Base-by-base conservation (phyloP, 495 filamentous ascomycete genomes). In the Aspergillus panamensis region DNA sequence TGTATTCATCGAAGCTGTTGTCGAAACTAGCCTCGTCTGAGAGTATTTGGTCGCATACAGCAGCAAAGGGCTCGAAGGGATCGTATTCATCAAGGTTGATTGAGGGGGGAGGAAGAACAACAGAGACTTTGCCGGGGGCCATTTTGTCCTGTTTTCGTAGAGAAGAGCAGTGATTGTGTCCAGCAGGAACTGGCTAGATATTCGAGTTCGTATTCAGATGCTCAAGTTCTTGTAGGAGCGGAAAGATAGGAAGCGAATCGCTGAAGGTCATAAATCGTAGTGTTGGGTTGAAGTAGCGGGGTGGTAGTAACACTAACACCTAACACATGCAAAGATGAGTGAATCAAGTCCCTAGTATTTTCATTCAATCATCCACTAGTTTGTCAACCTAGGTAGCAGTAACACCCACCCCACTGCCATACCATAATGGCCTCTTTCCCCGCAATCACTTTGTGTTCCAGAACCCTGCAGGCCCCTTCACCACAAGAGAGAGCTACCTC, bases 21-120 rank as follows among this genome's bases (percentile, higher is more conserved):
- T 71, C 65, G n/a, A 67, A 55, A 35, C 47, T 66, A 6, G 57
- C 52, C 32, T 69, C 62, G 20, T 70, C 66, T 3, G 61, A 59
- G 10, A 74, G 53, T 16, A 73, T 74, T 17, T 53, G 12, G 7
- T 74, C 62, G 9, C 68, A 16, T 1, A 60, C 62, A 10, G 48
- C 57, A 1, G 57, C 54, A 17, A 60, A 47, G 17, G 25, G 30
- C 1, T 61, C 48, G 35, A 69, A 66, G 1, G 54, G 51, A 25
- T 66, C 51, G 53, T 66, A 68, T 6, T 57, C 55, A 16, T 59
- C 35, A 16, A 57, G 35, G 14, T 71, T 58, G 51, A 63, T 31
- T 9, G 59, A 37, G 0, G 66, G 68, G 43, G 61, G 57, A n/a
- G 62, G 55, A 4, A 63, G 43, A 16, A 73, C 55, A 17, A 71